phyloP scores from a whole-genome alignment of 768 basidiomycete genomes.

The Suillus fuscotomentosus region DNA sequence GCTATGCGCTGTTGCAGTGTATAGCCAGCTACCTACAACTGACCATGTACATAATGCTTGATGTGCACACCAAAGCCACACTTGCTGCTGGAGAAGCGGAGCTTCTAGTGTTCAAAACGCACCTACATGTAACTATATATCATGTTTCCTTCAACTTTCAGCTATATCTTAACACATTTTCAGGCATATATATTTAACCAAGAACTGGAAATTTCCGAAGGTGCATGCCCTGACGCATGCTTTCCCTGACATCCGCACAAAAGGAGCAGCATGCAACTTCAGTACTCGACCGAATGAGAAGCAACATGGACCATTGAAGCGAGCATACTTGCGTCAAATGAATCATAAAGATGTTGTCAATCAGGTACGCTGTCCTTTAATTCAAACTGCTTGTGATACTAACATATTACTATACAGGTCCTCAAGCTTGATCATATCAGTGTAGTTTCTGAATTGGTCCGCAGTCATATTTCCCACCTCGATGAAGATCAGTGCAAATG shows the following conservation, averaged over 20 bases:
- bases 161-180: neutral
- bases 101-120: neutral
- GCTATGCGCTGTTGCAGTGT: constrained; percentile 26
- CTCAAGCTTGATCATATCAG: neutral
- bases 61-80: constrained; percentile 30
- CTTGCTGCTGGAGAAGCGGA: constrained; percentile 14
- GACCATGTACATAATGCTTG: constrained; percentile 27
- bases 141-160: neutral
- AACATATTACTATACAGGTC: neutral
- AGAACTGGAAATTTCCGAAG: constrained; percentile 6
- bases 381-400: neutral
- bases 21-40: constrained; percentile 30
- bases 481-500: neutral
- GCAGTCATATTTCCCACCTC: neutral
- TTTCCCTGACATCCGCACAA: neutral
- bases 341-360: constrained; percentile 32
- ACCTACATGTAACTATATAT: neutral
- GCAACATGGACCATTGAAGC: constrained; percentile 25
- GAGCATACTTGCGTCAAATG: constrained; percentile 22
- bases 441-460: neutral
- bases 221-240: constrained; percentile 1
- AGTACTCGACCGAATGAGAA: constrained; percentile 31
- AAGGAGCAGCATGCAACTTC: constrained; percentile 17
- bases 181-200: neutral
- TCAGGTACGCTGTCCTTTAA: constrained; percentile 22